These are phyloP conservation scores for Balamuthia mandrillaris DNA, from an alignment of 208 protist genomes.

Conservation along the genomic window DNA sequence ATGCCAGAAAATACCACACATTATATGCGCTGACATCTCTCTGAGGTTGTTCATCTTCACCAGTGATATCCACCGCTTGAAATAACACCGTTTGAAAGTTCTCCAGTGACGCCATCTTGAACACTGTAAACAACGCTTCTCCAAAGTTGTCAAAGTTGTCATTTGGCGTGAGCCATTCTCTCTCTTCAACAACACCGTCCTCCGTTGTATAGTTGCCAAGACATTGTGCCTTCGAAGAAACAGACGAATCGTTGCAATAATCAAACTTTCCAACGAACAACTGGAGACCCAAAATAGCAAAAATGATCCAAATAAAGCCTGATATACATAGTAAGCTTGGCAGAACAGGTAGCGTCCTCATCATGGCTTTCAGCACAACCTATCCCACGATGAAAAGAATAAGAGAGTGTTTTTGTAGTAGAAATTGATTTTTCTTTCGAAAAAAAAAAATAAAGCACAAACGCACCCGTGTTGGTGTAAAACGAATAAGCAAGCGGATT, in stretches of 20 bases:
- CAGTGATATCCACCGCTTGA: conserved; percentile 75
- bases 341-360: conserved; percentile 76
- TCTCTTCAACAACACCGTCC: neutral
- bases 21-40: conserved; percentile 71
- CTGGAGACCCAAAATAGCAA: conserved; percentile 83
- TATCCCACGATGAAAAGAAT: too few relatives aligned
- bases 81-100: conserved; percentile 83
- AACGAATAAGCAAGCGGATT: conserved; percentile 70
- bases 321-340: conserved; percentile 80
- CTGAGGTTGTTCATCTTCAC: conserved; percentile 56
- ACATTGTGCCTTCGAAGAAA: neutral
- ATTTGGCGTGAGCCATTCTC: conserved; percentile 40
- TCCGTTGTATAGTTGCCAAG: neutral
- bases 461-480: too few relatives aligned
- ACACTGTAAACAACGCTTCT: conserved; percentile 81
- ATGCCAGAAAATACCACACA: conserved; percentile 82
- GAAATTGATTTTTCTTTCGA: too few relatives aligned
- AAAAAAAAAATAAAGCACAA: too few relatives aligned
- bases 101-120: conserved; percentile 84
- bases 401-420: too few relatives aligned
- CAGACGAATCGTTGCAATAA: conserved; percentile 63
- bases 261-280: conserved; percentile 84
- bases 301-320: conserved; percentile 85
- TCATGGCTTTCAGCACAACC: conserved; percentile 73
- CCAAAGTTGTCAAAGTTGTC: conserved; percentile 87